Percentiles rank a stretch among this genome's conserved stretches.
phyloP scores from a whole-genome alignment of 2,329 filamentous ascomycete species.

The Chaetomium sp. region DNA sequence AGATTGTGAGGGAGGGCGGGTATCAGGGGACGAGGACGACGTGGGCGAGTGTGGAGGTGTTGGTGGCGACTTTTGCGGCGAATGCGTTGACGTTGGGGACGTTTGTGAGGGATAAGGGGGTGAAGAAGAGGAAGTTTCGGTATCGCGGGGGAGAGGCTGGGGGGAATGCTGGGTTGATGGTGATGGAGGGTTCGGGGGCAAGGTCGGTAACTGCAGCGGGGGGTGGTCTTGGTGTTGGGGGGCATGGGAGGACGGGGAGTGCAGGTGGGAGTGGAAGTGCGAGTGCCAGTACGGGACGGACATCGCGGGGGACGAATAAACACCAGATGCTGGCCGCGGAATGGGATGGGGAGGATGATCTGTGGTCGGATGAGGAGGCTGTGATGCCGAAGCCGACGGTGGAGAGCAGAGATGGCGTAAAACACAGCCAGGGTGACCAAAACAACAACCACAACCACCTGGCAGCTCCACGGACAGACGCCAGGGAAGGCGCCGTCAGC shows the following conservation, averaged over 20 bases:
- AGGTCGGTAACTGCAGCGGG: no score
- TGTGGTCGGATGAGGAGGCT: no score
- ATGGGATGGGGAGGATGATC: background rate
- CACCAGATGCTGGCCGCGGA: no score
- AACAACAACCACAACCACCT: background rate
- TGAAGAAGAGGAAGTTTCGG: slow-evolving; percentile 82
- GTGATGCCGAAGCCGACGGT: background rate
- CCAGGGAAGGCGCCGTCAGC: background rate
- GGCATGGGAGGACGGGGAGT: no score
- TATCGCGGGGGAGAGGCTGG: slow-evolving; percentile 31
- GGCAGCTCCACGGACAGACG: background rate
- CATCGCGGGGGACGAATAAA: no score
- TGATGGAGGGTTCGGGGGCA: background rate
- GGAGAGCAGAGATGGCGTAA: background rate
- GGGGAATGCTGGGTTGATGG: background rate
- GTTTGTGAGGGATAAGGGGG: slow-evolving; percentile 81
- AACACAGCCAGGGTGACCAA: no score
- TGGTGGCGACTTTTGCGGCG: slow-evolving; percentile 78
- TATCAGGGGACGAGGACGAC: slow-evolving; percentile 82
- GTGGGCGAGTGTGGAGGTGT: slow-evolving; percentile 79
- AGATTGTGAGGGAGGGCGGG: slow-evolving; percentile 63
- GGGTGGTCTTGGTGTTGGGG: no score
- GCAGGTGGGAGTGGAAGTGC: no score
- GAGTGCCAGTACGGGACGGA: no score
- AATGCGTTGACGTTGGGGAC: slow-evolving; percentile 87